phyloP scores from a whole-genome alignment of 306 rosid species.

The Inga leiocalycina region DNA sequence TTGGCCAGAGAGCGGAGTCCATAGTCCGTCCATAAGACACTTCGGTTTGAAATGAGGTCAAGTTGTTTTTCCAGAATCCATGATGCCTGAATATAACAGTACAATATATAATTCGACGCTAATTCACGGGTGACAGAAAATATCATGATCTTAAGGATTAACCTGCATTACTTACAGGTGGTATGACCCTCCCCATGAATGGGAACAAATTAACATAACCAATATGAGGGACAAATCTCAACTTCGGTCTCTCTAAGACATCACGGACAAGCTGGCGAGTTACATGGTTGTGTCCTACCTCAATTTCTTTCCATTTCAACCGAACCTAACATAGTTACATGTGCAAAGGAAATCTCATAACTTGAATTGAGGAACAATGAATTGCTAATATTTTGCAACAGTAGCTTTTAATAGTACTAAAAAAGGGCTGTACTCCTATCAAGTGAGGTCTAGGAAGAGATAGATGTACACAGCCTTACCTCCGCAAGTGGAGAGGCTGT shows the following conservation, averaged over 20 bases:
- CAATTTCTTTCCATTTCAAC: constrained; percentile 71
- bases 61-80: constrained; percentile 92
- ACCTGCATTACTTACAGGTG: constrained; percentile 63
- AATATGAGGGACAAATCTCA: constrained; percentile 86
- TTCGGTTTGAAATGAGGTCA: constrained; percentile 74
- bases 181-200: constrained; percentile 81
- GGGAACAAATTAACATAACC: constrained; percentile 90
- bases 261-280: constrained; percentile 70
- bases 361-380: constrained; percentile 12
- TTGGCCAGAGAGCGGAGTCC: constrained; percentile 96
- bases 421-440: too few species aligned
- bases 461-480: too few species aligned
- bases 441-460: too few species aligned
- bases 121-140: constrained; percentile 3
- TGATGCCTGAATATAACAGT: constrained; percentile 58
- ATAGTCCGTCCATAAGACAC: constrained; percentile 81
- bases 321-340: constrained; percentile 61
- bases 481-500: too few species aligned
- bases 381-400: constrained; percentile 20
- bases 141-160: constrained; percentile 19
- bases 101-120: neutral
- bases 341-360: constrained; percentile 33
- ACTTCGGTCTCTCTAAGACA: constrained; percentile 62
- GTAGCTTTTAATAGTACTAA: neutral
- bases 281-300: constrained; percentile 46